Evolutionary conservation across 768 basidiomycete species (phyloP), one percentile per base, ranked within the genome.

Genomic region (Exidia glandulosa): DNA sequence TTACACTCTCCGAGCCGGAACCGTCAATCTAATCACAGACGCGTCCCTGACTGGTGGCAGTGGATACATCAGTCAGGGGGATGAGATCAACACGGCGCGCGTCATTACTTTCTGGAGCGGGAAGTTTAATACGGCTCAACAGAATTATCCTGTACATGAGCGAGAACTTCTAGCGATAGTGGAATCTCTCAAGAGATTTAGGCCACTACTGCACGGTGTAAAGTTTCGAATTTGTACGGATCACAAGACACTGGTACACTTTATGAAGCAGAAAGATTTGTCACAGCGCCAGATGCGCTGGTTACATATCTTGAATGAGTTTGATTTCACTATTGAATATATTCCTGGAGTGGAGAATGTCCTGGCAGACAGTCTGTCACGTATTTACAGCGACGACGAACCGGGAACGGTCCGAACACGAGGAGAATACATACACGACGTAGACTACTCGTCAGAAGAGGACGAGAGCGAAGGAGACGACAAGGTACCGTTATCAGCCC

Each of bases 111-210:
- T 59, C n/a, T 30, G 41, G 41, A 50, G 45, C 2, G 48, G 31
- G 23, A 59, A 59, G 32, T 52, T 59, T 2, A 59, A 30, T 29
- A 45, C 37, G 4, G 48, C 58, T 1, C 30, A 59, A 32, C 45
- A 32, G 12, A 74, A 75, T 57, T 78, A 77, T 56, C 73, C 73
- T 0, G 66, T 70, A 0, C 76, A 77, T 58, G 68, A 77, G 58
- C 71, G 74, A 59, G 75, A 77, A 62, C 57, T 77, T 0, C 59
- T 76, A 0, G 73, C 73, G 0, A 73, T 79, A 16, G 66, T 78
- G 0, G 56, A 66, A 0, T 73, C 73, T 0, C 59, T 67, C 4
- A 62, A 67, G 59, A 67, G 68, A 27, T 76, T 64, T 61, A 60
- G 65, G 1, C 30, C 59, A 5, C 62, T 69, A 29, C 59, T 71